A percentile compares a stretch with the other conserved stretches of the same genome.
Conservation (phyloP, 148 eudicot species). For the Heliamphora exappendiculata region DNA sequence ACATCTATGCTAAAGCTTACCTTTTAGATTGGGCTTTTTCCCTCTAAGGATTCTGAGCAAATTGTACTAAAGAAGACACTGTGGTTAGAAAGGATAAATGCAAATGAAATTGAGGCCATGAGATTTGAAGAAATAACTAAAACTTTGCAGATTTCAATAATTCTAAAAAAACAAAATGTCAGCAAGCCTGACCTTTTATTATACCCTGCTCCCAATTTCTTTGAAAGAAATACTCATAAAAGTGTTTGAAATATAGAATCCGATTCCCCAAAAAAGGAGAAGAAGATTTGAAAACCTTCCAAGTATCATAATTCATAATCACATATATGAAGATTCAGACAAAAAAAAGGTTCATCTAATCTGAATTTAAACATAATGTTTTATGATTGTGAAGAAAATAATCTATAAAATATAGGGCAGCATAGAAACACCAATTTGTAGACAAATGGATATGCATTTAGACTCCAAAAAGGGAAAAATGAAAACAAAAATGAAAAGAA, state of each 20-base stretch:
- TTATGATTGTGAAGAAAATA: not conserved
- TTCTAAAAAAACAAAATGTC: not conserved
- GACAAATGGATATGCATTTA: not conserved
- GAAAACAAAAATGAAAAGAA: no score
- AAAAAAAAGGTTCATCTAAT: not conserved
- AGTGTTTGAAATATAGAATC: not conserved
- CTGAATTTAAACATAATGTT: not conserved
- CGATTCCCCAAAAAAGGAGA: not conserved
- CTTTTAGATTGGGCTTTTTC: not conserved
- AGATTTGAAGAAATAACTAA: not conserved
- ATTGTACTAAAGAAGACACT: not conserved
- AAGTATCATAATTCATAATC: not conserved
- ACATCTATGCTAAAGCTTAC: not conserved
- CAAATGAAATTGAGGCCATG: not conserved
- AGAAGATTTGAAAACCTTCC: not conserved
- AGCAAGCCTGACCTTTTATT: not conserved
- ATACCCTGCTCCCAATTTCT: not conserved
- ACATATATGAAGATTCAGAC: not conserved
- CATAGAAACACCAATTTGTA: not conserved
- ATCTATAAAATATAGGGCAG: not conserved
- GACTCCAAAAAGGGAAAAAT: not conserved
- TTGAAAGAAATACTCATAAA: conserved; percentile 1
- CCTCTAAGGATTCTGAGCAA: not conserved
- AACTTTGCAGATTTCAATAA: not conserved
- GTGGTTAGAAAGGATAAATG: not conserved